phyloP scores from a whole-genome alignment of 2,329 filamentous ascomycete species.

The Calonectria pseudoreteaudii region DNA sequence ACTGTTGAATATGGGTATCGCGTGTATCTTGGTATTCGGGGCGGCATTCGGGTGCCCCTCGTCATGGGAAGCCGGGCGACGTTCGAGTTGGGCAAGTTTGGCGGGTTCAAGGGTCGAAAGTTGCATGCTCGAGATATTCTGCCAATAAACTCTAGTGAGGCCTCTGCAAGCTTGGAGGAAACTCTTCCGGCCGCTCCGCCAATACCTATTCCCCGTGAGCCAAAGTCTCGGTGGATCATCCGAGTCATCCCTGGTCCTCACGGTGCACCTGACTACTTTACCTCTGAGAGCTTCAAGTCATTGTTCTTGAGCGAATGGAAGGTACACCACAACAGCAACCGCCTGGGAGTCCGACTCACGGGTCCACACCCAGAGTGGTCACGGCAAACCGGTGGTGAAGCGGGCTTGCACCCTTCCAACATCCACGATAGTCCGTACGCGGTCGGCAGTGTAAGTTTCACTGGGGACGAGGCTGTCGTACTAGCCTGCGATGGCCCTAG shows the following conservation, averaged over 20 bases:
- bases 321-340: slow-evolving; percentile 55
- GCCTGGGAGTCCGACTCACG: slow-evolving; percentile 52
- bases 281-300: slow-evolving; percentile 42
- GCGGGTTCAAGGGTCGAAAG: slow-evolving; percentile 49
- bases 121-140: slow-evolving; percentile 47
- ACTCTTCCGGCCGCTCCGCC: not conserved
- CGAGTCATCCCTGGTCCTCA: slow-evolving; percentile 54
- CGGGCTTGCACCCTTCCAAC: slow-evolving; percentile 56
- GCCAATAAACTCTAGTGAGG: slow-evolving; percentile 21
- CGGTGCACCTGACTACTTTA: slow-evolving; percentile 52
- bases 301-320: slow-evolving; percentile 52
- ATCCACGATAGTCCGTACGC: slow-evolving; percentile 54
- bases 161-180: not conserved
- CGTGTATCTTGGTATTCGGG: slow-evolving; percentile 49
- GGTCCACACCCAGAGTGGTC: slow-evolving; percentile 54
- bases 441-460: slow-evolving; percentile 56
- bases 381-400: slow-evolving; percentile 50
- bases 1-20: slow-evolving; percentile 45
- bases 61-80: slow-evolving; percentile 49
- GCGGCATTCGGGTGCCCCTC: slow-evolving; percentile 49
- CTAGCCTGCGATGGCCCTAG: slow-evolving; percentile 54
- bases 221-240: slow-evolving; percentile 45
- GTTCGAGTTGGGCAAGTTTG: slow-evolving; percentile 48
- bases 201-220: slow-evolving; percentile 39
- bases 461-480: slow-evolving; percentile 55